Evolutionary conservation across 2,329 filamentous ascomycete genomes (phyloP), one percentile per base, ranked within the genome.

Genomic region (Aureobasidium sp.): DNA sequence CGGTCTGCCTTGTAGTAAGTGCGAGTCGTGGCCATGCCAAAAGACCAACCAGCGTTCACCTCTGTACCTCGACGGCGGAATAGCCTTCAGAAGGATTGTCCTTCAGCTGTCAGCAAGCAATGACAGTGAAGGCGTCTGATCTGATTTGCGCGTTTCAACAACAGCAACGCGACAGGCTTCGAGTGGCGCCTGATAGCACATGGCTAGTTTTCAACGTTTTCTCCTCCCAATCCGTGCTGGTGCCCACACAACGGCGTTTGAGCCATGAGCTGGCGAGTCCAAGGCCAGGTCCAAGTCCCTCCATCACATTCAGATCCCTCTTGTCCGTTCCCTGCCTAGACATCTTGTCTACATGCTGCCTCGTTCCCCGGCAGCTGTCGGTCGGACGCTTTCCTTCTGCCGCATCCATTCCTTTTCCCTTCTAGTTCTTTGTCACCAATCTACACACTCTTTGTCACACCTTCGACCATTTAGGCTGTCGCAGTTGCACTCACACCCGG

Each of bases 201-300:
- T 42, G 44, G 44, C 44, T 59, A 50, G 57, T 42, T 39, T 59
- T 50, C 57, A 59, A 59, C 42, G 44, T 59, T 59, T 59, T 42
- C 34, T 50, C 32, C 36, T 41, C 45, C 57, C 42, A 41, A 59
- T 39, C 21, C 37, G 55, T 59, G 25, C 36, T 49, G 57, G 45
- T 59, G 57, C 27, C 45, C 57, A 49, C 57, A 59, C 34, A 59
- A 59, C 57, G 57, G 44, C 45, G 57, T 59, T 50, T 59, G 44
- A 49, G 41, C 44, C 57, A 32, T 25, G 45, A 50, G 57, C 57
- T 47, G 36, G 55, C 30, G n/a, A 30, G 27, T 59, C 34, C 34
- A 29, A 16, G 29, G 4, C 11, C 55, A 30, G 37, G 42, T 41
- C 55, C 44, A 47, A 47, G 44, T 47, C 44, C 25, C 15, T 59